Evolutionary conservation across 2,329 filamentous ascomycete species (phyloP), one percentile per base, ranked within the genome.

Genomic region (Scedosporium apiospermum): DNA sequence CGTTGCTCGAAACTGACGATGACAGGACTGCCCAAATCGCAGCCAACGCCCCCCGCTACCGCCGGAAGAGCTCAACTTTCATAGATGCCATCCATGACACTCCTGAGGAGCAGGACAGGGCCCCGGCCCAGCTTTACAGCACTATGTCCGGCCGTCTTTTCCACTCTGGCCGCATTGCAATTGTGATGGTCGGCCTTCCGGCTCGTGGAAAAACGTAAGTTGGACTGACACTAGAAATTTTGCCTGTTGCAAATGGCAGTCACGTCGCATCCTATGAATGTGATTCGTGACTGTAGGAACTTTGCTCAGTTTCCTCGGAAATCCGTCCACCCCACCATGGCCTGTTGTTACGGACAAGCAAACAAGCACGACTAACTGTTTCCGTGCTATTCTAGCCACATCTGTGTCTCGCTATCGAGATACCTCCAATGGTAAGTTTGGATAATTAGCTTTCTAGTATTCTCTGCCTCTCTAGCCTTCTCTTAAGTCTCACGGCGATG

Each of bases 21-120:
- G 62, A 51, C 69, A 95, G 91, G 65, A 97, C 93, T 57, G 91
- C 92, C 70, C 91, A 97, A 73, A 89, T 96, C 69, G 91, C 93
- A 74, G 91, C 90, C 67, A 96, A 90, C 74, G 92, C 93, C 64
- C 91, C 91, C 64, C 88, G 90, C 68, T 96, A 96, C 73, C 88
- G 93, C 66, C 88, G 95, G 70, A 90, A 91, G 76, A 97, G 93
- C 69, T 97, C 92, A 68, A 97, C 93, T 44, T 96, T 96, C 74
- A 93, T 97, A 70, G 95, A 98, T 80, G 93, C 91, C 67, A 97
- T 98, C 70, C 93, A 98, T 76, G 93, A 98, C 79, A 82, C 96
- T 62, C 86, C 90, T 7, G 89, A 93, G 72, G 91, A 91, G 69
- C 77, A 79, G 66, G 80, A 93, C 68, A 85, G 96, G 84, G 95